These are phyloP conservation scores for Venturia oleaginea DNA, from an alignment of 2,329 filamentous ascomycete genomes.

Conservation along the genomic window DNA sequence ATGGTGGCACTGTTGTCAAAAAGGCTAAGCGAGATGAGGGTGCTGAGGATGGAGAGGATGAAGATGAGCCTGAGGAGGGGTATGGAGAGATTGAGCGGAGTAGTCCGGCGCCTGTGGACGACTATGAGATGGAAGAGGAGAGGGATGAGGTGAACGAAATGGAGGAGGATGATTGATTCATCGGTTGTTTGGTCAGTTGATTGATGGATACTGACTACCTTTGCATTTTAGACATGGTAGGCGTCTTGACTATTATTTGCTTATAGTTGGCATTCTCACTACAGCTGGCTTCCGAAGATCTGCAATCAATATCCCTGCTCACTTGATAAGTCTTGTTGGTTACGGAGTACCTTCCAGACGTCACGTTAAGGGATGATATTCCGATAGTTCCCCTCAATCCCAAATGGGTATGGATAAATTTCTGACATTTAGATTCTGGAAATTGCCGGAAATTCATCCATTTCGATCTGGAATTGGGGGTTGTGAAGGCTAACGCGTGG, in stretches of 20 bases:
- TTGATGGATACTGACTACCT: neutral
- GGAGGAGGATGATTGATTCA: neutral
- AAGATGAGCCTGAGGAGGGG: conserved; percentile 5
- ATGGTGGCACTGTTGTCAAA: conserved; percentile 23
- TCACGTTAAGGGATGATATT: no score
- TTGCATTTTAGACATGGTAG: neutral
- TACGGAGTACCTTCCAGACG: no score
- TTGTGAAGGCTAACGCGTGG: no score
- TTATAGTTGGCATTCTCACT: neutral
- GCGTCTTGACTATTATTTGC: neutral
- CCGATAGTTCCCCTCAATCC: no score
- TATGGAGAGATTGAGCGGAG: neutral
- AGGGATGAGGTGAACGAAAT: neutral
- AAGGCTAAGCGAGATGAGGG: conserved; percentile 19
- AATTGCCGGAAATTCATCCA: no score
- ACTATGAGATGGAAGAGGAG: conserved; percentile 1
- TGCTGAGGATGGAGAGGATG: conserved; percentile 16
- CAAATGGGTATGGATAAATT: no score
- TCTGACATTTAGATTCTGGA: no score
- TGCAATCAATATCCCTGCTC: neutral
- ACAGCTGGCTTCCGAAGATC: neutral
- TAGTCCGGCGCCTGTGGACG: neutral
- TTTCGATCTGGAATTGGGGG: no score
- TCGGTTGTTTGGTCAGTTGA: neutral
- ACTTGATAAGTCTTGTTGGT: neutral